Evolutionary conservation across 2,329 filamentous ascomycete species (phyloP), one percentile per base, ranked within the genome.

Genomic region (Stemphylium lycopersici): DNA sequence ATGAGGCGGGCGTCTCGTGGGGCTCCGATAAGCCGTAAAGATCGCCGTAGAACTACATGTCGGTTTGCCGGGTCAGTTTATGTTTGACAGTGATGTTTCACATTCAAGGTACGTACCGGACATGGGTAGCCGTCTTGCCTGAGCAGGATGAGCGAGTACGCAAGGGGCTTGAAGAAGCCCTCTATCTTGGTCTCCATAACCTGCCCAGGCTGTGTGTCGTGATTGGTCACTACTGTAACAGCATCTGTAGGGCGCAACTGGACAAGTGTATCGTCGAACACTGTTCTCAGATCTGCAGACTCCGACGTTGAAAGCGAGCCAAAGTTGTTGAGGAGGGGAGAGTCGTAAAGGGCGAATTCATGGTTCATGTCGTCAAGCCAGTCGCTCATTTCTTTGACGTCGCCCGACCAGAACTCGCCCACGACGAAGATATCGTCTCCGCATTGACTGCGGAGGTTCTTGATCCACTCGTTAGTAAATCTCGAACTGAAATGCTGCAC

Each of bases 121-220:
- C 85, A 90, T 0, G 88, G 88, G 24, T 85, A 81, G 13, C 87
- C 87, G 31, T 83, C 77, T 44, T 80, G 74, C 11, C 86, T 82
- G 22, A 91, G 83, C 1, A 92, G 82, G 50, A 91, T 90, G 39
- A 91, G 80, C 0, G 87, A 78, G 71, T 91, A 90, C 11, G 88
- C 89, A 13, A 91, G 79, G 0, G 87, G 83, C 71, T 90, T 90
- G 78, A 91, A 89, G 76, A 84, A 87, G 22, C 80, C 78, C 50
- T 85, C 81, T 36, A 91, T 83, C 1, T 83, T 83, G 0, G 85
- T 84, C 62, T 83, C 85, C 38, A 87, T 78, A 1, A 84, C 82
- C 70, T 89, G 87, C 29, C 85, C 85, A 31, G 83, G 84, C 72
- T 86, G 77, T 0, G 88, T 90, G 69, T 91, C 88, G 75, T 90